Base-by-base conservation (phyloP, 257 asterid genomes). In the Handroanthus guayacan region DNA sequence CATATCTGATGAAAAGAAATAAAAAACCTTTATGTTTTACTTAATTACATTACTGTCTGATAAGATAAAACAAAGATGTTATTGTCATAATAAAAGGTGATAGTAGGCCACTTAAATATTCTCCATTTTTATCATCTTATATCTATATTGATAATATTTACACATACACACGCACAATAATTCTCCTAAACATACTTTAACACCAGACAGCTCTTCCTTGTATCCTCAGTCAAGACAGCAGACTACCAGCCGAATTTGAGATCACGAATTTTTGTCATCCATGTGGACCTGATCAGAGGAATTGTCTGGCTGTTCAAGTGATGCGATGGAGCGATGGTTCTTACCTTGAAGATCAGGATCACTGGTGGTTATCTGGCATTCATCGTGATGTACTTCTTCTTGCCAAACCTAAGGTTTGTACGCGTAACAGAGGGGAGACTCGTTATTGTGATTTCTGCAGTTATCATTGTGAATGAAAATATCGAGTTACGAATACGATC, bases 291-390 rank as follows among this genome's bases (percentile, higher is more conserved):
- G 90, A 86, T 45, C 50, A 86, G 89, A 82, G 68, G 72, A 93
- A 95, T 75, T 85, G 86, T 79, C 87, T 95, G 71, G 97, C 99
- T 74, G 99, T 93, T 77, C 98, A 92, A 86, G 99, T 95, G 67
- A 85, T 95, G 89, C 84, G 97, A 79, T 95, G 99, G 99, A 85
- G 90, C 79, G 99, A 95, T 82, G 99, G 99, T 71, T 89, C 98
- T 43, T 91, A 95, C 86, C 99, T 95, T 66, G 99, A 95, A 89
- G 99, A 95, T 87, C 99, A 95, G 86, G 99, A 95, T 75, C 99
- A 93, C 83, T 95, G 99, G 99, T 86, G 97, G 97, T 82, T 95
- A 70, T 95, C 99, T 47, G 99, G 99, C 75, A 95, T 95, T 74
- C 99, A 95, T 76, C 99, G 99, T 54, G 98, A 95, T 84, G 99